Conservation (phyloP, 345 rosid species). For the Bruguiera parviflora region DNA sequence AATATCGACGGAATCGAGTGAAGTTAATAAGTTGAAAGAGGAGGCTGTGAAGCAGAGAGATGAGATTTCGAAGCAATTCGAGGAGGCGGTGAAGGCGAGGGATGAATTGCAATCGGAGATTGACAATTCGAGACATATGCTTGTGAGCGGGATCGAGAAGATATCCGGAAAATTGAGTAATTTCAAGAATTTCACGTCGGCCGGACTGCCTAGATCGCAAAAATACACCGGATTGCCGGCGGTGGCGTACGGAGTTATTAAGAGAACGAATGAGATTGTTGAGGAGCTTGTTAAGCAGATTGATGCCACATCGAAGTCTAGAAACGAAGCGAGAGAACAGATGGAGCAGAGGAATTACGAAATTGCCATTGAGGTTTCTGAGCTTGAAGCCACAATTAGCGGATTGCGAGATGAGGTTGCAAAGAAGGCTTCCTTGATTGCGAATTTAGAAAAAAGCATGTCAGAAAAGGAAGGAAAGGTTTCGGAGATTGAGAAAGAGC, state of each 20-base stretch:
- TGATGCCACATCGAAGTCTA: constrained; percentile 52
- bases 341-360: constrained; percentile 93
- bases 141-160: constrained; percentile 90
- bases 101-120: constrained; percentile 69
- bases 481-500: constrained; percentile 47
- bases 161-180: constrained; percentile 79
- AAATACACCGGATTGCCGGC: constrained; percentile 78
- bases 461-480: constrained; percentile 57
- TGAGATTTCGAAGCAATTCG: constrained; percentile 52
- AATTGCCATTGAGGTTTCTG: constrained; percentile 97
- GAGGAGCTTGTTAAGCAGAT: constrained; percentile 88
- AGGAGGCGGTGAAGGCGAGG: constrained; percentile 51
- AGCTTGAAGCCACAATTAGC: constrained; percentile 83
- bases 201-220: constrained; percentile 79
- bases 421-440: constrained; percentile 46
- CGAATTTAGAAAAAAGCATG: constrained; percentile 53
- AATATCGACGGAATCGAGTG: constrained; percentile 44
- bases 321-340: constrained; percentile 87
- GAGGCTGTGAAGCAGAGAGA: constrained; percentile 53
- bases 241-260: constrained; percentile 81
- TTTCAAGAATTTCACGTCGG: constrained; percentile 64
- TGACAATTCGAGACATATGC: constrained; percentile 82
- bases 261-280: constrained; percentile 87
- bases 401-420: constrained; percentile 66
- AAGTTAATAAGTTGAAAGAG: constrained; percentile 44